A percentile compares a stretch with the other conserved stretches of the same genome.
Conservation (phyloP, 1,284 basidiomycete species). For the Sanghuangporus weigelae region DNA sequence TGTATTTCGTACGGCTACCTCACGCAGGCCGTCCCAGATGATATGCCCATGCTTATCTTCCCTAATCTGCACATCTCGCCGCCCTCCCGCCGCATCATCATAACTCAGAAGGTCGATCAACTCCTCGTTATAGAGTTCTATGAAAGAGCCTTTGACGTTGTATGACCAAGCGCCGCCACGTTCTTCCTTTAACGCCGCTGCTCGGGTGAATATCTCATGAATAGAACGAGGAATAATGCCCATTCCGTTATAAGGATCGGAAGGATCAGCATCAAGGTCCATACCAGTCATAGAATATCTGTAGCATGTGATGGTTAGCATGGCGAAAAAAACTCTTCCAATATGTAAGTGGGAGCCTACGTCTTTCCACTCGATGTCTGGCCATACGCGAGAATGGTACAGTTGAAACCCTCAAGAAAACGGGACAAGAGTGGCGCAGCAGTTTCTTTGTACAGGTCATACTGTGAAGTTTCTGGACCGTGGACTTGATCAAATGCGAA, state of each 20-base stretch:
- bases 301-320: not conserved
- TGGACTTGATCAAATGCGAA: constrained; percentile 97
- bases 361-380: constrained; percentile 98
- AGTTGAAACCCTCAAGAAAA: constrained; percentile 96
- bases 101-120: constrained; percentile 83
- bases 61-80: constrained; percentile 89
- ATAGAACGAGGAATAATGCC: constrained; percentile 97
- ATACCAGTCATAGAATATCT: constrained; percentile 78
- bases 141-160: constrained; percentile 80
- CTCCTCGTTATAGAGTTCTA: constrained; percentile 99
- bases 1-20: constrained; percentile 79
- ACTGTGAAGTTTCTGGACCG: constrained; percentile 76
- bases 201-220: constrained; percentile 81
- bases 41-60: constrained; percentile 97
- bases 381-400: constrained; percentile 96
- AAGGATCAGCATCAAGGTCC: constrained; percentile 77
- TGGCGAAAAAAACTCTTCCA: not conserved
- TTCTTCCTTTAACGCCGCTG: constrained; percentile 72
- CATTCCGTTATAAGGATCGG: constrained; percentile 71
- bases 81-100: constrained; percentile 56
- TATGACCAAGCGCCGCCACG: constrained; percentile 69
- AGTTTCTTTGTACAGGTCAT: constrained; percentile 78
- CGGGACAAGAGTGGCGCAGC: constrained; percentile 84
- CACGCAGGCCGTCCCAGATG: constrained; percentile 93
- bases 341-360: constrained; percentile 41